phyloP scores from a whole-genome alignment of 805 yeast genomes.

The Saccharomycopsis sp. region DNA sequence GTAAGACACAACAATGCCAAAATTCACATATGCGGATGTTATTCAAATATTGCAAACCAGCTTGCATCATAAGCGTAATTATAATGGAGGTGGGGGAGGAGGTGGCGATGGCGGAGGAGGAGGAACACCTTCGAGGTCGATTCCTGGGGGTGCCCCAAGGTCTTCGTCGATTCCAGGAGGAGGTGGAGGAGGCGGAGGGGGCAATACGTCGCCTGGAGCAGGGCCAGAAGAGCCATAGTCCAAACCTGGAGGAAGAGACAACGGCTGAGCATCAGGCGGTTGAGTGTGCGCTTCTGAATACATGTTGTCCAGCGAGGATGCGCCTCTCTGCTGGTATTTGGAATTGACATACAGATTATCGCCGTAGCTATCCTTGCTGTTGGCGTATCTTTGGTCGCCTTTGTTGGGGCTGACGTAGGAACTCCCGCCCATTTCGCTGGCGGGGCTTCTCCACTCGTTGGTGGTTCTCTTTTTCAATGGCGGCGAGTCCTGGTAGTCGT shows the following conservation, averaged over 20 bases:
- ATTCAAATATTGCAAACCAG: too few relatives aligned
- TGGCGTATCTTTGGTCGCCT: conserved; percentile 1
- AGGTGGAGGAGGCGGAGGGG: conserved; percentile 23
- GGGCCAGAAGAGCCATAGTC: conserved; percentile 26
- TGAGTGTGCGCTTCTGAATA: conserved; percentile 6
- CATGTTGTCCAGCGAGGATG: conserved; percentile 11
- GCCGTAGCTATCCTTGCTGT: conserved; percentile 2
- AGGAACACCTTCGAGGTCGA: conserved; percentile 24
- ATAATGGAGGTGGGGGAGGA: conserved; percentile 22
- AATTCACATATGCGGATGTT: too few relatives aligned
- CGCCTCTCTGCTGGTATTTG: conserved; percentile 6
- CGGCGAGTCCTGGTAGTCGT: conserved; percentile 5
- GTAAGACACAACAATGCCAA: too few relatives aligned
- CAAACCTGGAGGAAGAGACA: conserved; percentile 27
- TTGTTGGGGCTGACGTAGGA: not conserved
- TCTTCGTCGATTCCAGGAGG: conserved; percentile 22
- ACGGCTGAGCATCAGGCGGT: conserved; percentile 3
- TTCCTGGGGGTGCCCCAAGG: conserved; percentile 27
- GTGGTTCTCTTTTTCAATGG: conserved; percentile 21
- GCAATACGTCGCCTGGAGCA: too few relatives aligned
- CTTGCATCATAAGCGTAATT: too few relatives aligned
- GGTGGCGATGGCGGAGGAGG: conserved; percentile 26
- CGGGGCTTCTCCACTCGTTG: not conserved
- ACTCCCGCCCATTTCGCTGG: not conserved
- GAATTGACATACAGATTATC: conserved; percentile 14